These are phyloP conservation scores for Phoenix roebelenii DNA, from an alignment of 176 grass and related monocot genomes.

Conservation along the genomic window DNA sequence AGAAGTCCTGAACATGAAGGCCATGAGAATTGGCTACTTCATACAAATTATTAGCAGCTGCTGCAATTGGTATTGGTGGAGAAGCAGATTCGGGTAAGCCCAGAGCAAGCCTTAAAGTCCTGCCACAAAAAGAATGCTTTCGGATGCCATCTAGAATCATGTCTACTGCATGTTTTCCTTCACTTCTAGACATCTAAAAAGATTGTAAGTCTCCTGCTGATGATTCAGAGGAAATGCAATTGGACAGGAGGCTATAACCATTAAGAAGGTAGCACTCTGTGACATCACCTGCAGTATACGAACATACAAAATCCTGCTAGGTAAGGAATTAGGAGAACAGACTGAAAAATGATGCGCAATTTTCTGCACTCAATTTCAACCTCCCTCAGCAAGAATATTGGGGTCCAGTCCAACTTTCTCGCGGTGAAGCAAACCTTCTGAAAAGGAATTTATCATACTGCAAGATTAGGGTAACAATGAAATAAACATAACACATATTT, in stretches of 20 bases:
- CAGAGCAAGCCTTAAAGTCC: conserved; percentile 75
- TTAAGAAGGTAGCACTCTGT: conserved; percentile 29
- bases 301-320: too few species aligned
- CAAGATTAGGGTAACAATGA: conserved; percentile 24
- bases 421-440: conserved; percentile 67
- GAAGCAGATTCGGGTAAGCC: conserved; percentile 66
- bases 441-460: conserved; percentile 94
- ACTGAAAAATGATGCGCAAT: too few species aligned
- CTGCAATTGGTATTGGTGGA: conserved; percentile 70
- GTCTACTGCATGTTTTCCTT: neutral
- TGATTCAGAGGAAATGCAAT: conserved; percentile 90
- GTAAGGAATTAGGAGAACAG: too few species aligned
- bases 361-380: conserved; percentile 2
- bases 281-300: conserved; percentile 33
- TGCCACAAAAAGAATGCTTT: conserved; percentile 21
- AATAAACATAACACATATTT: too few species aligned
- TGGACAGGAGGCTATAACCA: conserved; percentile 75
- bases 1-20: conserved; percentile 65
- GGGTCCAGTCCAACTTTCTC: conserved; percentile 72
- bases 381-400: conserved; percentile 73
- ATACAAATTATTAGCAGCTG: conserved; percentile 77
- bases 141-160: neutral
- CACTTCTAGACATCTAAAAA: neutral
- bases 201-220: conserved; percentile 71
- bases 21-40: conserved; percentile 68